Evolutionary conservation across 139 green algal genomes (phyloP), one percentile per base, ranked within the genome.

Genomic region (Volvox reticuliferus): DNA sequence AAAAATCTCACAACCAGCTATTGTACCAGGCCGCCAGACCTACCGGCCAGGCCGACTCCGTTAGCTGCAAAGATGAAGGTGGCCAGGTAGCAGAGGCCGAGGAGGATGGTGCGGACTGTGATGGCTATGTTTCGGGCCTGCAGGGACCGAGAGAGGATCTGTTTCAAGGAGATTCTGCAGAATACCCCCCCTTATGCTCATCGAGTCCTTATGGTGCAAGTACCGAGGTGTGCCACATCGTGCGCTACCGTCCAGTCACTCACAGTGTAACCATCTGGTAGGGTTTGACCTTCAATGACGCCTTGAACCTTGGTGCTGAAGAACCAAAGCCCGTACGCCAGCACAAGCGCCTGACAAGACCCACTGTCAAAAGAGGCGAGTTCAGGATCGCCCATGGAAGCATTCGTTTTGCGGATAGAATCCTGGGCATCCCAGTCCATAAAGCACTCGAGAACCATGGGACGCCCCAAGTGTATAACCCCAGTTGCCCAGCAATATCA

Each of bases 61-160:
- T 97, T 97, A 77, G 94, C 93, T 21, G 82, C 94, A 79, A 97
- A 97, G 79, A 97, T 95, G 88, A 97, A 97, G 2, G 96, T 97
- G 24, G 91, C 94, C 50, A 97, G 93, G 87, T 96, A 97, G 63
- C 88, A 82, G 61, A 97, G 88, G 17, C 96, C 96, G 28, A 94
- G n/a, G 20, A 97, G 73, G 84, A 97, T 96, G 32, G 96, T 97
- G 32, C 96, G 94, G 36, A 97, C 94, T 6, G 96, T 97, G 61
- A 96, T 94, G 37, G 93, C 91, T 79, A 97, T 97, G 93, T 97
- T 96, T 22, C 90, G 91, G 0, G 94, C 95, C 92, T 95, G 92
- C 65, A 88, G 55, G 75, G 30, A 79, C 19, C 14, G 65, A 73
- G 65, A 28, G 44, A 55, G 44, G 44, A 9, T 55, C 44, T 55